Evolutionary conservation across 208 protist genomes (phyloP).

Genomic region (Acanthamoeba lenticulata): DNA sequence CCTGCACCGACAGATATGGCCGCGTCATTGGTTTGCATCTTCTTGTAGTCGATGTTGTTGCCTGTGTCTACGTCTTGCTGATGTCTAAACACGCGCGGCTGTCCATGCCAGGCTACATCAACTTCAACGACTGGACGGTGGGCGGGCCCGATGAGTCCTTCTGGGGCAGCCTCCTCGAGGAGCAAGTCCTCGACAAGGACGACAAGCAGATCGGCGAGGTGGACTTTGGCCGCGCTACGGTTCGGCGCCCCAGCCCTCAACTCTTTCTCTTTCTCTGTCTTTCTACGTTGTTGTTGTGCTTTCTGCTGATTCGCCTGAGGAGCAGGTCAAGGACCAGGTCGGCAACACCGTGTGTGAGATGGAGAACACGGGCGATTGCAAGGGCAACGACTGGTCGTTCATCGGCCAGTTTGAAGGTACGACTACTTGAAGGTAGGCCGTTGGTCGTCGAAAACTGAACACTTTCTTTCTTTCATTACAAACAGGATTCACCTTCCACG

Average conservation of each 20-base stretch:
- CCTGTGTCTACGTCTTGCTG: too few relatives aligned
- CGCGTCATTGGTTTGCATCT: conserved; percentile 15
- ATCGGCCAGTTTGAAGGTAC: conserved; percentile 65
- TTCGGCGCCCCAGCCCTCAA: background rate
- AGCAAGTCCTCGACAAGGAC: conserved; percentile 65
- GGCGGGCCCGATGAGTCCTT: conserved; percentile 54
- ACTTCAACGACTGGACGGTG: conserved; percentile 47
- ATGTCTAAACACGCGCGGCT: too few relatives aligned
- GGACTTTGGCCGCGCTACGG: conserved; percentile 25
- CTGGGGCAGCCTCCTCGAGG: conserved; percentile 57
- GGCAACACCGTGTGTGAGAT: conserved; percentile 60
- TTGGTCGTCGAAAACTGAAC: background rate
- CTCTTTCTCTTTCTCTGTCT: background rate
- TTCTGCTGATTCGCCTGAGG: background rate
- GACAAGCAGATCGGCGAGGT: conserved; percentile 64
- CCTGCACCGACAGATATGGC: conserved; percentile 43
- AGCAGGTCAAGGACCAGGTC: conserved; percentile 18
- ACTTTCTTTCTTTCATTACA: background rate
- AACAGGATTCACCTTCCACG: conserved; percentile 63
- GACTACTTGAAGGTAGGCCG: too few relatives aligned
- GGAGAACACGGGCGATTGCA: conserved; percentile 62
- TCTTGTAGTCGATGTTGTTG: background rate
- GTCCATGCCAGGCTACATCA: conserved; percentile 15
- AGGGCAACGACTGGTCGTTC: conserved; percentile 51
- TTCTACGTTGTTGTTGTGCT: background rate